Evolutionary conservation across 202 grass and related monocot genomes (phyloP).

Genomic region (Hordeum pubiflorum): DNA sequence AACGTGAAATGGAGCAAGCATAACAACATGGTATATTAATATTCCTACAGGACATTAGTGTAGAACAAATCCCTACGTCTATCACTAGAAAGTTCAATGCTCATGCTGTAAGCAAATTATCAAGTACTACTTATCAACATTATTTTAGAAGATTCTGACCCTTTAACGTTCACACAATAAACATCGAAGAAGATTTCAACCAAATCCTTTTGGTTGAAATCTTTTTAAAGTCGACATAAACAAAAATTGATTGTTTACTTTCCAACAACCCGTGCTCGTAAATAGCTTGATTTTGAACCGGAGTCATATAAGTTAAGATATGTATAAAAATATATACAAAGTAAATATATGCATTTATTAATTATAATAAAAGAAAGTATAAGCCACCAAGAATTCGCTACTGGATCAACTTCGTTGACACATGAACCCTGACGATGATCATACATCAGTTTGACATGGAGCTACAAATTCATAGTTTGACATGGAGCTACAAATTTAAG

Average conservation of each 20-base stretch:
- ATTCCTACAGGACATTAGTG: background rate
- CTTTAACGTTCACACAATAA: background rate
- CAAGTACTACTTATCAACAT: background rate
- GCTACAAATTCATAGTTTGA: background rate
- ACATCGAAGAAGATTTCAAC: background rate
- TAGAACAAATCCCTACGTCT: background rate
- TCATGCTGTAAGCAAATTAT: background rate
- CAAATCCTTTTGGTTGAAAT: background rate
- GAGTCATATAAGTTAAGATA: background rate
- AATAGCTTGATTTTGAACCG: background rate
- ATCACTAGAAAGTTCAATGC: background rate
- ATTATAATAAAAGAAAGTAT: no score
- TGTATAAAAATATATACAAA: background rate
- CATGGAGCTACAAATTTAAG: background rate
- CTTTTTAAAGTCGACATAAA: background rate
- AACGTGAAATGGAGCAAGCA: background rate
- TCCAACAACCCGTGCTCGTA: background rate
- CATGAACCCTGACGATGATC: background rate
- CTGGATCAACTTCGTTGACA: background rate
- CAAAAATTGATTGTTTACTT: background rate
- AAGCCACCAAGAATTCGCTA: background rate
- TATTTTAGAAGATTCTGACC: background rate
- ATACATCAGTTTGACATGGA: background rate
- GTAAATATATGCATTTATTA: no score
- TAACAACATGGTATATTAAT: background rate